phyloP scores from a whole-genome alignment of 257 asterid genomes.

The Cinchona pubescens region DNA sequence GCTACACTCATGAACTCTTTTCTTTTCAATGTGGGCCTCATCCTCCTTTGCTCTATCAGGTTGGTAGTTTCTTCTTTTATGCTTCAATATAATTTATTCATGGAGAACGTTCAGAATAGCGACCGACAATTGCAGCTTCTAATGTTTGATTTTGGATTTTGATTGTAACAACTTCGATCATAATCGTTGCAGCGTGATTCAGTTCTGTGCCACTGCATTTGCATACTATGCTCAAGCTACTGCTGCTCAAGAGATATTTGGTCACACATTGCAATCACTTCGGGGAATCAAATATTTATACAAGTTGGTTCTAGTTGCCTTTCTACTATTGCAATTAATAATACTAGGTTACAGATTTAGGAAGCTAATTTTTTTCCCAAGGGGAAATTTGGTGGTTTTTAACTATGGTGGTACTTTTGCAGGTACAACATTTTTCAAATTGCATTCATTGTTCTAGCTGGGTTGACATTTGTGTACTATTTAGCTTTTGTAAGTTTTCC shows the following conservation, averaged over 20 bases:
- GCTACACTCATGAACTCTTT: conserved; percentile 92
- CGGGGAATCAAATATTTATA: conserved; percentile 94
- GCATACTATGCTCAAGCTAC: conserved; percentile 97
- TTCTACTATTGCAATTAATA: neutral
- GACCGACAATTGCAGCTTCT: neutral
- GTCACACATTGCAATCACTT: conserved; percentile 95
- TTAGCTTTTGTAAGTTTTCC: conserved; percentile 68
- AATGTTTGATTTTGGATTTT: neutral
- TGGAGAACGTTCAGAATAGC: neutral
- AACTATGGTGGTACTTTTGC: conserved; percentile 27
- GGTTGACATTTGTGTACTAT: conserved; percentile 90
- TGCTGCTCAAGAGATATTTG: conserved; percentile 99
- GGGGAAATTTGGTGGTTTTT: conserved; percentile 7
- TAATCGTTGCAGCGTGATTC: conserved; percentile 79
- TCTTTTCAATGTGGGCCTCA: conserved; percentile 86
- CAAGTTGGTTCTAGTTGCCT: conserved; percentile 56
- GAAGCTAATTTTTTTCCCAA: neutral
- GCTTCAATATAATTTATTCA: conserved; percentile 13
- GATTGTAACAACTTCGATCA: conserved; percentile 10
- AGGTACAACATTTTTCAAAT: conserved; percentile 98
- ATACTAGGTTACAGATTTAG: neutral
- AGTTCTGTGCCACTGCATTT: conserved; percentile 96
- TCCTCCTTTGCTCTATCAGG: conserved; percentile 95
- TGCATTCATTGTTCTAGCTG: conserved; percentile 79
- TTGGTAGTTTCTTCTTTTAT: conserved; percentile 25